Evolutionary conservation across 225 moss, liverwort and hornwort genomes (phyloP), one percentile per base, ranked within the genome.

Genomic region (Sphagnum contortum): DNA sequence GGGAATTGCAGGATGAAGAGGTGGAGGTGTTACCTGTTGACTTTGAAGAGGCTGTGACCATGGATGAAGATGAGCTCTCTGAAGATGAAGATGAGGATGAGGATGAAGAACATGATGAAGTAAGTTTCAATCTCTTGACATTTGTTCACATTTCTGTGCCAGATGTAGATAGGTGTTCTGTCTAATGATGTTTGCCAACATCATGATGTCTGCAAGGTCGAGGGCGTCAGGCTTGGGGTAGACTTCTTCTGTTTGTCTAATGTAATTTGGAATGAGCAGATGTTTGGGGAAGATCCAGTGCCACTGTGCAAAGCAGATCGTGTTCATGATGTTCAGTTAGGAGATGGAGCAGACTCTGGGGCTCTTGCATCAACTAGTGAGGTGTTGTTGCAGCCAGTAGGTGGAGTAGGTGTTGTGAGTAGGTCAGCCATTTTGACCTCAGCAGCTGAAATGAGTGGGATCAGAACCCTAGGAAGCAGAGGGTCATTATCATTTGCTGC

Each of bases 1-100:
- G 9, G 52, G 52, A 5, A 52, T 5, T 65, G 59, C 77, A 98
- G 98, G 98, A 98, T 74, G 98, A 98, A 48, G 87, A 88, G 54
- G 60, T 86, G 47, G 93, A 98, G 64, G 83, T 79, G 49, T 86
- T 84, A 50, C 89, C 85, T 0, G 79, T 91, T n/a, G 98, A 98
- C 62, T 75, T 91, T 59, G 98, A 91, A 74, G 98, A 98, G 70
- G 81, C 93, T 48, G 85, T 91, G 48, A 89, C 93, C 2, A 89
- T 93, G 90, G 96, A 93, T 52, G 96, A 98, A 59, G 93, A 92
- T 73, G 92, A 98, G 60, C 64, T 91, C 2, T 98, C 93, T 3
- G 91, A 92, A 72, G 92, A 98, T 45, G 94, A 91, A 71, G 94
- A 92, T 12, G 95, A 96, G 12, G 92, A 96, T 47, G 95, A 96